phyloP scores from a whole-genome alignment of 2,329 filamentous ascomycete species.

The Sarocladiaceae sp. region DNA sequence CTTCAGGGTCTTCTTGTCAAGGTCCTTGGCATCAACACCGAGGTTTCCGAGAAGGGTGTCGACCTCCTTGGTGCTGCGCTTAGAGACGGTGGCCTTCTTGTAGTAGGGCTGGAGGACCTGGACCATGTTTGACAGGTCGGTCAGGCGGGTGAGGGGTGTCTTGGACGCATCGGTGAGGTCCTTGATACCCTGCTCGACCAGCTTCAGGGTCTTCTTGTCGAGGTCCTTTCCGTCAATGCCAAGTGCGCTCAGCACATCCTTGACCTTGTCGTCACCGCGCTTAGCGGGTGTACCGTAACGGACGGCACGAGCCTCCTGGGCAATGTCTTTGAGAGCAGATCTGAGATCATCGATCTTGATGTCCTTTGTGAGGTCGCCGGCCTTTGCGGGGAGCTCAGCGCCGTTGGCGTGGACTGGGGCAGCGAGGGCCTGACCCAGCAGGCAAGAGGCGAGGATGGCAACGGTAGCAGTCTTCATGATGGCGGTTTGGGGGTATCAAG shows the following conservation, averaged over 20 bases:
- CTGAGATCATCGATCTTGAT: not conserved
- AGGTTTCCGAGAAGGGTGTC: not conserved
- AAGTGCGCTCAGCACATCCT: not conserved
- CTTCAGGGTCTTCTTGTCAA: not conserved
- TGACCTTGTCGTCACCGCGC: not conserved
- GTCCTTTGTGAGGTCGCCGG: not conserved
- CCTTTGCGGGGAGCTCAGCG: not conserved
- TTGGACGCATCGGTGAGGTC: not conserved
- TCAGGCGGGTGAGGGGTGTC: not conserved
- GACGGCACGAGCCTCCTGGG: not conserved
- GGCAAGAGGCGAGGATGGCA: slow-evolving; percentile 5
- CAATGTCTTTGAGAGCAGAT: not conserved
- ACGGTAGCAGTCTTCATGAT: slow-evolving; percentile 8
- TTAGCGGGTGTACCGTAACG: not conserved
- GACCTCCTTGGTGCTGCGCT: not conserved
- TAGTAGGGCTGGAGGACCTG: not conserved
- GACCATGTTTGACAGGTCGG: not conserved
- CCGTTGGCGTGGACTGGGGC: not conserved
- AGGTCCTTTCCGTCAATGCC: not conserved
- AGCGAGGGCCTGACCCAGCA: slow-evolving; percentile 7
- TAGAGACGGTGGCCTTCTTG: too few species aligned
- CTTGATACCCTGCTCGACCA: not conserved
- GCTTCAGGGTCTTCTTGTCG: not conserved
- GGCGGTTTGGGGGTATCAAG: not conserved
- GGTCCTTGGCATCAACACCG: not conserved